A percentile compares a stretch with the other conserved stretches of the same genome.
Evolutionary conservation across 2,329 filamentous ascomycete genomes (phyloP).

Genomic region (Zymoseptoria tritici): DNA sequence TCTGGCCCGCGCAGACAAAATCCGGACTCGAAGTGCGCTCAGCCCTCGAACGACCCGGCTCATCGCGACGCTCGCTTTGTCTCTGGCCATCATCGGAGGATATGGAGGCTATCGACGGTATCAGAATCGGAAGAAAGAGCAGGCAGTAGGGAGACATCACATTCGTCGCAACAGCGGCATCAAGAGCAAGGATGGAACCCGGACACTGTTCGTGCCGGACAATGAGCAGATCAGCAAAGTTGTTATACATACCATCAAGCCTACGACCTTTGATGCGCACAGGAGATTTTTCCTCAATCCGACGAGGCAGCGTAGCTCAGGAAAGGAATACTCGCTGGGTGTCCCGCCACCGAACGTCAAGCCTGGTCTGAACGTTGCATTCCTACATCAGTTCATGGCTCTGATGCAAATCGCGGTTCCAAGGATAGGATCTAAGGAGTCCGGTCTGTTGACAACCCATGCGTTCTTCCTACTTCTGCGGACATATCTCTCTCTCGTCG

Average conservation of each 20-base stretch:
- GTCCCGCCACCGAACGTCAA: constrained; percentile 87
- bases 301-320: constrained; percentile 61
- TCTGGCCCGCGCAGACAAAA: constrained; percentile 40
- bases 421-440: constrained; percentile 90
- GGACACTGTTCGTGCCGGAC: constrained; percentile 92
- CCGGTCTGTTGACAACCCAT: constrained; percentile 80
- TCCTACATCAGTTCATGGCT: constrained; percentile 92
- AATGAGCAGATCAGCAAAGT: constrained; percentile 84
- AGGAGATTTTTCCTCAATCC: constrained; percentile 87
- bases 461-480: constrained; percentile 81
- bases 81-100: constrained; percentile 69
- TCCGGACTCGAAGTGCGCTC: constrained; percentile 44
- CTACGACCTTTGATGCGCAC: constrained; percentile 93
- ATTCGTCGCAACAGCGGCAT: constrained; percentile 88
- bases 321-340: constrained; percentile 42
- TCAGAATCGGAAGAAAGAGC: constrained; percentile 64
- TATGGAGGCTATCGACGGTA: constrained; percentile 76
- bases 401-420: constrained; percentile 97
- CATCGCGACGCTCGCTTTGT: constrained; percentile 66
- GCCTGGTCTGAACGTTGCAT: constrained; percentile 88
- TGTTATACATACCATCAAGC: constrained; percentile 81
- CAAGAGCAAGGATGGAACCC: constrained; percentile 85
- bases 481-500: constrained; percentile 88
- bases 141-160: constrained; percentile 72
- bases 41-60: constrained; percentile 67